These are phyloP conservation scores for Tephrocybe sp. DNA, from an alignment of 768 basidiomycete genomes.

Conservation along the genomic window DNA sequence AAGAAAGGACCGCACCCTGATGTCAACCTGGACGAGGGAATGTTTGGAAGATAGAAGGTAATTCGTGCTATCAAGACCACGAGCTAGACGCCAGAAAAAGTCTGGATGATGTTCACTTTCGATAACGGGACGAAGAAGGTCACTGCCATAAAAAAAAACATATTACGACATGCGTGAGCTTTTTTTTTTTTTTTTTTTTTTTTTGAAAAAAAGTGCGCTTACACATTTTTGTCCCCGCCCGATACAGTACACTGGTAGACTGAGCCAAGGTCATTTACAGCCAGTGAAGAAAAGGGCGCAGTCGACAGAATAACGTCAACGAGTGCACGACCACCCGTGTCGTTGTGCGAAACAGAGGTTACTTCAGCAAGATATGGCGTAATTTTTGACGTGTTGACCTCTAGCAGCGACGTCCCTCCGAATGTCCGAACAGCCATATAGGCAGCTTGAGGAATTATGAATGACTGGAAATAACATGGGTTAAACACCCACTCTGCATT, in stretches of 20 bases:
- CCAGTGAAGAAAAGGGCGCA: constrained; percentile 31
- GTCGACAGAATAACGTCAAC: constrained; percentile 48
- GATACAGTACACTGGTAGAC: constrained; percentile 46
- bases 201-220: constrained; percentile 24
- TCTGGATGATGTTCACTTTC: constrained; percentile 20
- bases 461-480: not conserved
- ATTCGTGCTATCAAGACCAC: constrained; percentile 30
- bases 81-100: constrained; percentile 54
- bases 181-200: no score
- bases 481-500: constrained; percentile 7
- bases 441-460: constrained; percentile 19
- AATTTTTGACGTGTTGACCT: constrained; percentile 20
- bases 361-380: constrained; percentile 29
- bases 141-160: constrained; percentile 1
- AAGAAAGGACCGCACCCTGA: constrained; percentile 44
- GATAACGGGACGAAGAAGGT: constrained; percentile 8
- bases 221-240: constrained; percentile 41
- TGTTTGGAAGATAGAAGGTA: constrained; percentile 51
- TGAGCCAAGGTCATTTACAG: constrained; percentile 52
- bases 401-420: constrained; percentile 41
- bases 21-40: constrained; percentile 47
- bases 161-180: not conserved
- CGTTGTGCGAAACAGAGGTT: constrained; percentile 37
- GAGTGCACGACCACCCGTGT: constrained; percentile 38
- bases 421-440: constrained; percentile 48